Evolutionary conservation across 176 grass and related monocot genomes (phyloP), one percentile per base, ranked within the genome.

Genomic region (Typha latifolia): DNA sequence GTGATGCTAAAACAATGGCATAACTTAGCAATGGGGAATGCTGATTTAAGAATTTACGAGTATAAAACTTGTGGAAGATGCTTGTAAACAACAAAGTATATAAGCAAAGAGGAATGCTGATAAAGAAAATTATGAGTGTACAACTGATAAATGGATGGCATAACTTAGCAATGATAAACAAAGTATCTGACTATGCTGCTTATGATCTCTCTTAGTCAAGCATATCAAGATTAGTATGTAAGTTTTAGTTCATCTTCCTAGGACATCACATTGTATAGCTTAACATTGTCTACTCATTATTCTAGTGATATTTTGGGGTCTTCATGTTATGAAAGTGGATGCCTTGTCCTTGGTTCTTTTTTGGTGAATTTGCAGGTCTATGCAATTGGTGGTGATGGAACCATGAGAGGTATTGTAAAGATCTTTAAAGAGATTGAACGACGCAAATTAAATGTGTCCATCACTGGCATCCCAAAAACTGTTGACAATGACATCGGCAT

Each of bases 401-500:
- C 94, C 13, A 97, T 97, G 89, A 89, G 82, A 78, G 89, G 94
- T 26, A 83, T 87, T 14, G 72, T 90, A 16, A 70, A 82, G 0
- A 82, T 93, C 62, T 97, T 82, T 48, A 47, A 90, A 47, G 89
- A 90, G 70, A 79, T 92, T 3, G 80, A 84, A 48, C 72, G 70
- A 34, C 83, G 94, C 15, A 82, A 82, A 63, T 14, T 97, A 72
- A 85, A 82, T 55, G 86, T 90, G 32, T 82, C 82, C n/a, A 73
- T 97, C 3, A 81, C 83, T 4, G 94, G 93, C 27, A 86, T 97
- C 53, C 89, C 89, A 0, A 97, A 97, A 72, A 92, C 94, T 0
- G 94, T 93, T 32, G 94, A 92, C 78, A 97, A 97, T 61, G 94
- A 93, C 73, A 90, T 97, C n/a, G 89, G 89, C 70, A 97, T 97